A percentile compares a stretch with the other conserved stretches of the same genome.
Evolutionary conservation across 2,329 filamentous ascomycete genomes (phyloP).

Genomic region (Mycosphaerella sp.): DNA sequence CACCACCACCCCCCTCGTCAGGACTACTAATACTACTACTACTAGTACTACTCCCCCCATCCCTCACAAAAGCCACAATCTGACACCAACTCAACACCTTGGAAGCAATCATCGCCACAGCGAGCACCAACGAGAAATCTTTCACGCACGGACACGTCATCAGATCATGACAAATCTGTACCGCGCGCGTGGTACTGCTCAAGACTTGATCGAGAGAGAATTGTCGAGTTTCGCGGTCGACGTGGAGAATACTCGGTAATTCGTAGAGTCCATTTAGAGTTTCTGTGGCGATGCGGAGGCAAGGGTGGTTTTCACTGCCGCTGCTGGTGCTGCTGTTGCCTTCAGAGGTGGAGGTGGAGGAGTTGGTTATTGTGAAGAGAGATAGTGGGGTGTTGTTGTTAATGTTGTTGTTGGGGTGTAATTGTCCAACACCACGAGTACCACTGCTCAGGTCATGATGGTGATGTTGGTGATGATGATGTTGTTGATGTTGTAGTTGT

Average conservation of each 20-base stretch:
- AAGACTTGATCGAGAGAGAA: constrained; percentile 17
- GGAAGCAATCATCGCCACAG: constrained; percentile 14
- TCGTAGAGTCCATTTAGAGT: constrained; percentile 17
- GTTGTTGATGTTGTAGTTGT: neutral
- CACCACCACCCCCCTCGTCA: too few relatives aligned
- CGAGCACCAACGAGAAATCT: constrained; percentile 16
- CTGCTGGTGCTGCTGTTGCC: too few relatives aligned
- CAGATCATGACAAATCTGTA: constrained; percentile 15
- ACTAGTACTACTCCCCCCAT: too few relatives aligned
- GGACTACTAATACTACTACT: too few relatives aligned
- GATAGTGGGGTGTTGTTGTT: neutral
- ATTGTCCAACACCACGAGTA: neutral
- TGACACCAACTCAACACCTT: constrained; percentile 19
- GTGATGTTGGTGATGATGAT: neutral
- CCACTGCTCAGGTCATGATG: too few relatives aligned
- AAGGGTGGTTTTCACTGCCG: neutral
- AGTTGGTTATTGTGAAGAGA: neutral
- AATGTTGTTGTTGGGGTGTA: neutral
- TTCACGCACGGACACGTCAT: constrained; percentile 16
- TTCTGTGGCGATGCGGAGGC: constrained; percentile 15
- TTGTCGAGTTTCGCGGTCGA: constrained; percentile 11
- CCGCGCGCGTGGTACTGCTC: constrained; percentile 11
- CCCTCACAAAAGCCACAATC: constrained; percentile 12
- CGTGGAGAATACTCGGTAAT: constrained; percentile 9
- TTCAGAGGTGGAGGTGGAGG: too few relatives aligned